phyloP scores from a whole-genome alignment of 1,284 basidiomycete genomes.

The Peniophora sp. region DNA sequence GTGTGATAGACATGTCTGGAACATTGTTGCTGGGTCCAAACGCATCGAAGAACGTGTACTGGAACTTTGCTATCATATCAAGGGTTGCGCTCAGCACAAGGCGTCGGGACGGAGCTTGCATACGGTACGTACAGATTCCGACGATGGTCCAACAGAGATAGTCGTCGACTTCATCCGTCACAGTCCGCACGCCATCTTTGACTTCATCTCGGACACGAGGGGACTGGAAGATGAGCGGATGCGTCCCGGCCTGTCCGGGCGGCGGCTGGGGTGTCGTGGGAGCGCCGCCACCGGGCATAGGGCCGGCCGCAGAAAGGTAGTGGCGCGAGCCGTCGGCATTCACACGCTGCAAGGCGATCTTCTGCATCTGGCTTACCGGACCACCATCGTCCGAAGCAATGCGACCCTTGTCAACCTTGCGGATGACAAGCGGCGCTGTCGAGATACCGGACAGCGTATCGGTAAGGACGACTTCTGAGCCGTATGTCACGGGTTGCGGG shows the following conservation, averaged over 20 bases:
- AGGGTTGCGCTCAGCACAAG: not conserved
- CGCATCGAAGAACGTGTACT: slow-evolving; percentile 91
- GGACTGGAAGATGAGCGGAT: slow-evolving; percentile 70
- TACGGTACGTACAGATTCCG: slow-evolving; percentile 65
- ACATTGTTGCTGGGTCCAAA: slow-evolving; percentile 70
- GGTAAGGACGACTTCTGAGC: slow-evolving; percentile 80
- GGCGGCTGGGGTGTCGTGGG: slow-evolving; percentile 51
- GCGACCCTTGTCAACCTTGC: slow-evolving; percentile 88
- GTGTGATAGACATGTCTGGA: slow-evolving; percentile 76
- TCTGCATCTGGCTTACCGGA: slow-evolving; percentile 94
- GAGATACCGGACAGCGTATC: slow-evolving; percentile 80
- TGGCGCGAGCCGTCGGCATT: slow-evolving; percentile 74
- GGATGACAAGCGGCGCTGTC: slow-evolving; percentile 82
- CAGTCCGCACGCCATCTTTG: slow-evolving; percentile 60
- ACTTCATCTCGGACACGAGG: slow-evolving; percentile 68
- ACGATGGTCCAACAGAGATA: slow-evolving; percentile 95
- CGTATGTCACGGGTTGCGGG: slow-evolving; percentile 83
- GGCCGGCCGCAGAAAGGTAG: slow-evolving; percentile 78
- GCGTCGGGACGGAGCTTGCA: not conserved
- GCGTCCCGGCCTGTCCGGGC: slow-evolving; percentile 69
- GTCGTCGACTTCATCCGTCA: slow-evolving; percentile 86
- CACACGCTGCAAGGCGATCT: slow-evolving; percentile 83
- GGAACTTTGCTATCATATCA: slow-evolving; percentile 66
- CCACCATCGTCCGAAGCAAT: slow-evolving; percentile 79
- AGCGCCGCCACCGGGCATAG: slow-evolving; percentile 66